A percentile compares a stretch with the other conserved stretches of the same genome.
Conservation (phyloP, 2,329 filamentous ascomycete genomes). For the Cladophialophora bantiana region DNA sequence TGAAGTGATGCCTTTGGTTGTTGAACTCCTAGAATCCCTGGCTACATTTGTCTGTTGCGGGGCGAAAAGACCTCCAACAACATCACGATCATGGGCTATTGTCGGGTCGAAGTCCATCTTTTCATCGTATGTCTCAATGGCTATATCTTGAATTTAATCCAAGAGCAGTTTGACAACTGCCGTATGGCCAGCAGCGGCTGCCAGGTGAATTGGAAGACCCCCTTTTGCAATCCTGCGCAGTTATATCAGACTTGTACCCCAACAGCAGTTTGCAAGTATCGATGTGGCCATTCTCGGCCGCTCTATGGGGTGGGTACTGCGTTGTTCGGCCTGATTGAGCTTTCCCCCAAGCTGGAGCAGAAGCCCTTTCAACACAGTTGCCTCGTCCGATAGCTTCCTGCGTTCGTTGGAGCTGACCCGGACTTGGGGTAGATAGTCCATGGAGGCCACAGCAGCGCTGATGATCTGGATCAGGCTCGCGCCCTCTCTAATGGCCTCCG, state of each 20-base stretch:
- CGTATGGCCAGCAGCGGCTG: slow-evolving; percentile 1
- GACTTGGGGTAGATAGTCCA: background rate
- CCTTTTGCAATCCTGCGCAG: background rate
- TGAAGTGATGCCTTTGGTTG: background rate
- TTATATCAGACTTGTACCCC: background rate
- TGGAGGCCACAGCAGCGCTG: background rate
- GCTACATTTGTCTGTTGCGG: background rate
- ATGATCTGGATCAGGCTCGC: slow-evolving; percentile 1
- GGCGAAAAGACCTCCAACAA: background rate
- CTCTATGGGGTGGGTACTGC: background rate
- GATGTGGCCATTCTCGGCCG: background rate
- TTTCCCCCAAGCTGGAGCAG: background rate
- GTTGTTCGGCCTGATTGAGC: background rate
- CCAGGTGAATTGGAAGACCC: background rate
- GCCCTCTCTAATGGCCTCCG: background rate
- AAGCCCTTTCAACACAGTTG: background rate
- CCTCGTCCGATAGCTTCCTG: background rate
- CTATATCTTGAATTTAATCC: background rate
- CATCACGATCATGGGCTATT: background rate
- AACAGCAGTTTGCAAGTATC: slow-evolving; percentile 3
- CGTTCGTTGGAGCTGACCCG: background rate
- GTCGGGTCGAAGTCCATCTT: background rate
- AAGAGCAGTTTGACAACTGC: slow-evolving; percentile 1
- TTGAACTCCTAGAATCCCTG: background rate
- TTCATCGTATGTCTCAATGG: background rate